Evolutionary conservation across 2,329 filamentous ascomycete genomes (phyloP).

Genomic region (Ophiostoma perfectum): DNA sequence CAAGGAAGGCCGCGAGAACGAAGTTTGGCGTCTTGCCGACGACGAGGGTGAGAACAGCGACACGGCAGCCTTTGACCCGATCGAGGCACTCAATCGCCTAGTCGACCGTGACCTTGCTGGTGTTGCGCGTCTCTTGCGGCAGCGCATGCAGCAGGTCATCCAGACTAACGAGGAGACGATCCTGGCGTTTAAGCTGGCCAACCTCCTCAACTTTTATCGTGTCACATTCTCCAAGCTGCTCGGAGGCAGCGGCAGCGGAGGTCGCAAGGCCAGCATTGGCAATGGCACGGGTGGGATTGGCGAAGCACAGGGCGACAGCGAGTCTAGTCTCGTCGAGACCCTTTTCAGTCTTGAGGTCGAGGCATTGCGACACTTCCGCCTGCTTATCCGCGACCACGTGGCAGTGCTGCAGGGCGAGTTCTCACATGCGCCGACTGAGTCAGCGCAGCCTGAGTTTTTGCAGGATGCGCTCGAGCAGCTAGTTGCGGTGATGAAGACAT

Average conservation of each 20-base stretch:
- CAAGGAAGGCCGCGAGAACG: conserved; percentile 70
- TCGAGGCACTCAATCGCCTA: conserved; percentile 74
- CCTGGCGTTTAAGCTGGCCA: conserved; percentile 81
- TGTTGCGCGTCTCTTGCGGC: conserved; percentile 76
- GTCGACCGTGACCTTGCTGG: conserved; percentile 81
- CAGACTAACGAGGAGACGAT: conserved; percentile 89
- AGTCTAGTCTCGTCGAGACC: conserved; percentile 64
- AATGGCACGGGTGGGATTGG: background rate
- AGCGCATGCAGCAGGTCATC: conserved; percentile 85
- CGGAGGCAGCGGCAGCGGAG: conserved; percentile 37
- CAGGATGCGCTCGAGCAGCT: conserved; percentile 74
- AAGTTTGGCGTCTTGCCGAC: conserved; percentile 70
- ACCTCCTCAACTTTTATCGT: conserved; percentile 83
- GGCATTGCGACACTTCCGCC: conserved; percentile 75
- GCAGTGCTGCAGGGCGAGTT: conserved; percentile 68
- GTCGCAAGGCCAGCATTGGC: background rate
- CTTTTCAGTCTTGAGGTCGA: conserved; percentile 66
- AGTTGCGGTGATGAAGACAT: conserved; percentile 73
- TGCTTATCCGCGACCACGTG: conserved; percentile 73
- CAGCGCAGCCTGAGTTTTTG: conserved; percentile 74
- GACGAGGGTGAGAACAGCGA: conserved; percentile 48
- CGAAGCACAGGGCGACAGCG: conserved; percentile 30
- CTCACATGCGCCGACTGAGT: conserved; percentile 62
- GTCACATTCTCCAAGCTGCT: conserved; percentile 78
- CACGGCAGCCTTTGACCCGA: conserved; percentile 61